A percentile compares a stretch with the other conserved stretches of the same genome.
These are phyloP conservation scores for Hypoxylon sp. DNA, from an alignment of 2,329 filamentous ascomycete genomes.

Conservation along the genomic window DNA sequence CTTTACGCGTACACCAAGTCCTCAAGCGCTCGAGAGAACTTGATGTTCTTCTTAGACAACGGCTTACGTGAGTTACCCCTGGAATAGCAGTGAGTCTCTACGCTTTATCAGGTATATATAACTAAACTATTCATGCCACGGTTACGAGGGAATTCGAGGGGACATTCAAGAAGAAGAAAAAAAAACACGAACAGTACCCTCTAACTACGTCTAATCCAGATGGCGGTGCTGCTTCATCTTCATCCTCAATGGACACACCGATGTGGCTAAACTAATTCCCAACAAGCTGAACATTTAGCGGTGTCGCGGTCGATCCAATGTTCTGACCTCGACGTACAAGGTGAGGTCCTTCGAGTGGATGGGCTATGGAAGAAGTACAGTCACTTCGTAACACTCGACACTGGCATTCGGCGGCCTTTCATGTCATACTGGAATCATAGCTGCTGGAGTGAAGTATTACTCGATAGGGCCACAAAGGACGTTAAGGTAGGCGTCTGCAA, in stretches of 20 bases:
- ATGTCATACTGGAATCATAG: slow-evolving; percentile 54
- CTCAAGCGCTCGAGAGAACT: slow-evolving; percentile 52
- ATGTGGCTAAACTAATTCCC: slow-evolving; percentile 50
- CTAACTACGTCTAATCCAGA: slow-evolving; percentile 39
- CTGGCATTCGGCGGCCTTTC: slow-evolving; percentile 57
- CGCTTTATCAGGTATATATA: not conserved
- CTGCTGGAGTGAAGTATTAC: slow-evolving; percentile 58
- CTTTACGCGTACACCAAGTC: slow-evolving; percentile 58
- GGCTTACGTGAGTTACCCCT: slow-evolving; percentile 51
- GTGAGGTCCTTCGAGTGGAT: slow-evolving; percentile 54
- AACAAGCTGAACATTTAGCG: slow-evolving; percentile 53
- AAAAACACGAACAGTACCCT: too few species aligned
- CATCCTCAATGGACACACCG: slow-evolving; percentile 57
- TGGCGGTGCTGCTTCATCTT: slow-evolving; percentile 58
- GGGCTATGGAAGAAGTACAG: slow-evolving; percentile 55
- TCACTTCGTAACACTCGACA: slow-evolving; percentile 57
- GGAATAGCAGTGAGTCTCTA: not conserved
- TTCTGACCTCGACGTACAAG: slow-evolving; percentile 56
- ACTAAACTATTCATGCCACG: not conserved
- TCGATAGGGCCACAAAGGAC: slow-evolving; percentile 51
- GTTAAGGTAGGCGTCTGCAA: slow-evolving; percentile 45
- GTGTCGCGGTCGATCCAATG: slow-evolving; percentile 54
- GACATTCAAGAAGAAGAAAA: not conserved
- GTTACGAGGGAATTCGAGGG: not conserved
- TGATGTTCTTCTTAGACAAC: slow-evolving; percentile 56